Conservation (phyloP, 1,139 yeast genomes). For the Blastobotrys malaysiensis region DNA sequence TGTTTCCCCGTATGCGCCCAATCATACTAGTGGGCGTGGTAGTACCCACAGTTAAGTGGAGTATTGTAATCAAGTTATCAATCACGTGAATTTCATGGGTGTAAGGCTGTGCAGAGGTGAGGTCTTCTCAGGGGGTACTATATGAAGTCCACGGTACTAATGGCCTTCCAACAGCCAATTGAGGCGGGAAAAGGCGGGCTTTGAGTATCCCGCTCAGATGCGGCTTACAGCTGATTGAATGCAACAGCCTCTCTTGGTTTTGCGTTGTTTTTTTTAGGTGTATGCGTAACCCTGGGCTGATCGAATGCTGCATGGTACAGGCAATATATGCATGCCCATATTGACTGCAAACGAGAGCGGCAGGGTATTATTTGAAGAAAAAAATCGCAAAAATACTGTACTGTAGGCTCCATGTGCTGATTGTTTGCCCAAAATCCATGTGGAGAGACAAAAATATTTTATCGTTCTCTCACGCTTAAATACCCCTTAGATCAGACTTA, state of each 20-base stretch:
- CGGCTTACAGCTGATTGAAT: neutral
- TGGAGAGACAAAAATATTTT: neutral
- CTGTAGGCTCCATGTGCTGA: neutral
- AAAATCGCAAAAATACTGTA: neutral
- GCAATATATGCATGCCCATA: neutral
- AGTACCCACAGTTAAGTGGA: too few species aligned
- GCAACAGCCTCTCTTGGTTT: neutral
- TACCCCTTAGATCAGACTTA: too few species aligned
- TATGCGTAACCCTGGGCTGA: neutral
- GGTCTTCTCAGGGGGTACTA: neutral
- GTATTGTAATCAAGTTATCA: too few species aligned
- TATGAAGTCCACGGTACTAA: neutral
- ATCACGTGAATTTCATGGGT: too few species aligned
- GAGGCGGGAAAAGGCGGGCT: neutral
- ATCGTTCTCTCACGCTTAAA: neutral
- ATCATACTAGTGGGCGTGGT: too few species aligned
- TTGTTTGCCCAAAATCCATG: neutral
- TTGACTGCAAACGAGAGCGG: neutral
- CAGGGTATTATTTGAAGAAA: neutral
- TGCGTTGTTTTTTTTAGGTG: neutral
- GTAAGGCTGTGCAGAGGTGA: neutral
- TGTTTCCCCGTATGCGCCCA: too few species aligned
- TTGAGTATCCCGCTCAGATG: neutral
- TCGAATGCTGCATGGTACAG: neutral
- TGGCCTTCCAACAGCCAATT: too few species aligned